Evolutionary conservation across 345 rosid species (phyloP).

Genomic region (Lagerstroemia speciosa): DNA sequence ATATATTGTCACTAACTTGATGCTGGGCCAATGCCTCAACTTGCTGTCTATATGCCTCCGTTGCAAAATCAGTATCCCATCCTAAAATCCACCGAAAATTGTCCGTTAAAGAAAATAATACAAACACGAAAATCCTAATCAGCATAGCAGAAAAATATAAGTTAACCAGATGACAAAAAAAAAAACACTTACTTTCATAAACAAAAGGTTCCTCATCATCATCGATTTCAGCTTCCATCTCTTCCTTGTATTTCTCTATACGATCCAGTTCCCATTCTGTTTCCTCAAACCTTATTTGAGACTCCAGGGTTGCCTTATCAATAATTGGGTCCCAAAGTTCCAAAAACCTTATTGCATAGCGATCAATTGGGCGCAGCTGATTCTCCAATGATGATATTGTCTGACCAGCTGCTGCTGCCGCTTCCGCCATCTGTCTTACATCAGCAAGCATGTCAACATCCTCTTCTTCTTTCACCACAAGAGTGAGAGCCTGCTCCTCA

Average conservation of each 20-base stretch:
- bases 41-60: constrained; percentile 98
- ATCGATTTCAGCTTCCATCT: constrained; percentile 99
- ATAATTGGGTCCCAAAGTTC: constrained; percentile 96
- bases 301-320: constrained; percentile 58
- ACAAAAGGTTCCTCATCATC: constrained; percentile 96
- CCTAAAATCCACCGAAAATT: constrained; percentile 29
- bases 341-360: constrained; percentile 75
- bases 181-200: constrained; percentile 74
- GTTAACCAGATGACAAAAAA: constrained; percentile 3
- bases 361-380: constrained; percentile 88
- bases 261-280: constrained; percentile 96
- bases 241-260: constrained; percentile 91
- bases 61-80: constrained; percentile 99
- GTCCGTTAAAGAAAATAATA: not conserved
- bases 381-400: constrained; percentile 77
- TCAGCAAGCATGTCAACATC: constrained; percentile 83
- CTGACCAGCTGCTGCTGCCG: constrained; percentile 91
- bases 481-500: constrained; percentile 51
- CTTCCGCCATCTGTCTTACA: constrained; percentile 92
- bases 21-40: constrained; percentile 90
- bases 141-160: not conserved
- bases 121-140: not conserved
- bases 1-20: constrained; percentile 46
- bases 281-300: constrained; percentile 74
- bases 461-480: constrained; percentile 73